Evolutionary conservation across 306 rosid genomes (phyloP), one percentile per base, ranked within the genome.

Genomic region (Quercus berberidifolia): DNA sequence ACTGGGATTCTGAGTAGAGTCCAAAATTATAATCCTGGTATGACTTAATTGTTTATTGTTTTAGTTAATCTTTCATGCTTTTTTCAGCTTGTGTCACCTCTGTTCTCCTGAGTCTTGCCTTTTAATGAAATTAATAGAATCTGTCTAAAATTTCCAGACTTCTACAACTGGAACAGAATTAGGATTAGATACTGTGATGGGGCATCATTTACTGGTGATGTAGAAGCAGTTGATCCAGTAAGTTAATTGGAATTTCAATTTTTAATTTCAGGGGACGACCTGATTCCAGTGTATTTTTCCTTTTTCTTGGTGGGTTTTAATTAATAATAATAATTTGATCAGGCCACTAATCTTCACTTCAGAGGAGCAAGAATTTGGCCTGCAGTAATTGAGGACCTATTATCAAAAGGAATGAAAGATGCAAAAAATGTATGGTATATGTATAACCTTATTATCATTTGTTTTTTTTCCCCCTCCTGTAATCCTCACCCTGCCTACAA

Each of bases 161-260:
- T 95, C 79, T 93, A 91, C 74, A 86, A 93, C 70, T 95, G 99
- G 99, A 90, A 95, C 67, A 86, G 91, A 87, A 78, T 95, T 85
- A 92, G 88, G 89, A 87, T 95, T 83, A 86, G 98, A 81, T 93
- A 93, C 79, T 95, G 99, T 25, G 99, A 95, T 65, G 99, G 99
- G 52, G 74, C 97, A 56, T 95, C 99, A 55, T 95, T 93, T 83
- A 93, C 98, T 0, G 99, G 99, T 60, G 99, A 95, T 74, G 92
- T 91, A 60, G 96, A 87, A 87, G 93, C 85, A 17, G 93, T 91
- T 31, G 74, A 91, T 76, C 92, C 93, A 9, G 99, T 94, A 89
- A 87, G 97, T 91, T 74, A 67, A 21, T 59, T 46, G 57, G 54
- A 78, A 35, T 35, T 74, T 6, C 15, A 69, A 14, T 55, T 83